Conservation (phyloP, 331 rosid genomes). For the Spiraea crenata region DNA sequence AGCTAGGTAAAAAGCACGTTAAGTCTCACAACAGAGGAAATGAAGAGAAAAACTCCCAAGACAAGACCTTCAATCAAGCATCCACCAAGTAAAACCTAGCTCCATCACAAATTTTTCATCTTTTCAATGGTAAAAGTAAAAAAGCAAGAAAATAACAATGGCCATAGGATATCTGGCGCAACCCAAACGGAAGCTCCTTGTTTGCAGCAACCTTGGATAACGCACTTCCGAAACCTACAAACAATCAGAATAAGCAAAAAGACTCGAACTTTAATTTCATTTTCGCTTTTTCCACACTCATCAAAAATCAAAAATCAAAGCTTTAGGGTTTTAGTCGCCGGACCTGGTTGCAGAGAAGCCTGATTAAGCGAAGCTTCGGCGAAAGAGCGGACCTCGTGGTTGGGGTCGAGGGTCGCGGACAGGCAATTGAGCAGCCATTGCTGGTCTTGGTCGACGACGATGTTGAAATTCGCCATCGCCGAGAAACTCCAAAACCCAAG, state of each 20-base stretch:
- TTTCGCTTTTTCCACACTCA: background rate
- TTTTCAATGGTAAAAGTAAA: background rate
- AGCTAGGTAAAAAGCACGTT: slow-evolving; percentile 76
- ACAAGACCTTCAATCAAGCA: background rate
- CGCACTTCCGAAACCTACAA: slow-evolving; percentile 88
- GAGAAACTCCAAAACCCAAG: slow-evolving; percentile 1
- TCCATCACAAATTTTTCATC: background rate
- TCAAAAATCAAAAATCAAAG: background rate
- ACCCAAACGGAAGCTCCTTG: slow-evolving; percentile 65
- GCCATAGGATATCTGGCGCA: slow-evolving; percentile 92
- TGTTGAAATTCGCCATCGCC: slow-evolving; percentile 42
- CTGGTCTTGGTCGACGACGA: slow-evolving; percentile 70
- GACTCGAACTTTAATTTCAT: background rate
- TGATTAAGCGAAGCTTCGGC: slow-evolving; percentile 92
- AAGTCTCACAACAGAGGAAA: slow-evolving; percentile 42
- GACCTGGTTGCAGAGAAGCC: slow-evolving; percentile 91
- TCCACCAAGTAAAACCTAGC: background rate
- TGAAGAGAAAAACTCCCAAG: background rate
- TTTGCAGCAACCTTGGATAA: slow-evolving; percentile 76
- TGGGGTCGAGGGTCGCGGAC: slow-evolving; percentile 91
- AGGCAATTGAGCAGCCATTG: slow-evolving; percentile 86
- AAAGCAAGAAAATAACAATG: background rate
- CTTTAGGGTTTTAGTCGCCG: background rate
- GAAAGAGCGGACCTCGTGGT: slow-evolving; percentile 75
- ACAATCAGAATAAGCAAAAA: slow-evolving; percentile 19